Evolutionary conservation across 1,284 basidiomycete genomes (phyloP), one percentile per base, ranked within the genome.

Genomic region (Ustilago loliicola): DNA sequence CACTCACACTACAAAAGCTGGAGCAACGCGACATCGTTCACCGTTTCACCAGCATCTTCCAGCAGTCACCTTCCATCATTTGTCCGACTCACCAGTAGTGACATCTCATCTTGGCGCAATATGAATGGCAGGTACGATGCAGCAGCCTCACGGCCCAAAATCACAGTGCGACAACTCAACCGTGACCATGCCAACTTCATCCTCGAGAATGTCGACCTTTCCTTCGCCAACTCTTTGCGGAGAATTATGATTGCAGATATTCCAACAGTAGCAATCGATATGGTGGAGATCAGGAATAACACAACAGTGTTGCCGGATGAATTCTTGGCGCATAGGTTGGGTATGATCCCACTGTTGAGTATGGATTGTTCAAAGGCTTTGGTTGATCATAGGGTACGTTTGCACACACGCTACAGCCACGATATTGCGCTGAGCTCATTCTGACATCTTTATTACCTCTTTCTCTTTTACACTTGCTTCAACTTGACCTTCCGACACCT

Each of bases 301-400:
- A 96, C 95, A 9, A 92, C 93, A 0, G 96, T 98, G 3, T 88
- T 99, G 36, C 94, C 96, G 1, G 97, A 99, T 87, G 97, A 99
- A 88, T 97, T 97, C 88, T 92, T 99, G 72, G 94, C 95, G 0
- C 97, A 99, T 87, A 91, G 97, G 51, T 89, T 99, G 27, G 97
- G 97, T 25, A 92, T 98, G 91, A 90, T 99, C 25, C 97, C 97
- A 8, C 89, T 99, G 23, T 89, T 93, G 54, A 96, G 94, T 59
- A 83, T 80, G 77, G 80, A 85, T 42, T 66, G 77, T 23, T 72
- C 72, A 21, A 77, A 80, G 48, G 82, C 78, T 45, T 61, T 86
- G 47, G 77, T 84, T 5, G 82, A 85, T 55, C 82, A 85, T 50
- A 70, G 83, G 36, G 82, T 83, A 75, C 52, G 82, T 83, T 25